Evolutionary conservation across 129 eudicot species (phyloP).

Genomic region (Pseudognaphalium luteoalbum): DNA sequence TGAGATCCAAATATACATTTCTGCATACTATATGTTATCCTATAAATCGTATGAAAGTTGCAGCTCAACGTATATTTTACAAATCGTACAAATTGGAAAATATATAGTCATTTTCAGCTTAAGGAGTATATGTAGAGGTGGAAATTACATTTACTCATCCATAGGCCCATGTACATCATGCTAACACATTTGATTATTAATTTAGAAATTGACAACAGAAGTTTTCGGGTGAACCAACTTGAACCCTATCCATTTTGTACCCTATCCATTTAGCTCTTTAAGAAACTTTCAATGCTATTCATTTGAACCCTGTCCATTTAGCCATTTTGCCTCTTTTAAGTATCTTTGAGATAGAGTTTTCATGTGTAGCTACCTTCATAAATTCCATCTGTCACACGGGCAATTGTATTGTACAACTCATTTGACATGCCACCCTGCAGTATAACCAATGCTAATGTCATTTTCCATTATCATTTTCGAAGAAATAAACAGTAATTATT

Average conservation of each 20-base stretch:
- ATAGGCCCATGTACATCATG: no score
- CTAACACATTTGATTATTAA: neutral
- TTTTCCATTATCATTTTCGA: constrained; percentile 14
- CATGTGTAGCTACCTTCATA: constrained; percentile 63
- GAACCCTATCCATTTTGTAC: constrained; percentile 11
- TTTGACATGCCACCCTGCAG: constrained; percentile 98
- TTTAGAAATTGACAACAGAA: neutral
- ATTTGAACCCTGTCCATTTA: neutral
- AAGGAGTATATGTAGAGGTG: neutral
- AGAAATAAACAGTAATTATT: constrained; percentile 1
- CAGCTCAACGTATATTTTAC: neutral
- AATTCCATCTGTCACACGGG: constrained; percentile 93
- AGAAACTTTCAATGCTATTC: no score
- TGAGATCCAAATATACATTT: neutral
- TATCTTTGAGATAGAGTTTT: neutral
- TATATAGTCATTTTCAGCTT: neutral
- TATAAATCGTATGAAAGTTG: neutral
- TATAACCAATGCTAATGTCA: constrained; percentile 23
- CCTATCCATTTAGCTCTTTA: no score
- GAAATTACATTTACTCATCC: neutral
- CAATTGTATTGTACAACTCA: constrained; percentile 86
- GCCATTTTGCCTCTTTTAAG: neutral
- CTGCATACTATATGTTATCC: neutral
- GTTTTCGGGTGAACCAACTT: neutral
- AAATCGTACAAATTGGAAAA: neutral